phyloP scores from a whole-genome alignment of 2,329 filamentous ascomycete genomes.

The Corniculantispora saksenae region DNA sequence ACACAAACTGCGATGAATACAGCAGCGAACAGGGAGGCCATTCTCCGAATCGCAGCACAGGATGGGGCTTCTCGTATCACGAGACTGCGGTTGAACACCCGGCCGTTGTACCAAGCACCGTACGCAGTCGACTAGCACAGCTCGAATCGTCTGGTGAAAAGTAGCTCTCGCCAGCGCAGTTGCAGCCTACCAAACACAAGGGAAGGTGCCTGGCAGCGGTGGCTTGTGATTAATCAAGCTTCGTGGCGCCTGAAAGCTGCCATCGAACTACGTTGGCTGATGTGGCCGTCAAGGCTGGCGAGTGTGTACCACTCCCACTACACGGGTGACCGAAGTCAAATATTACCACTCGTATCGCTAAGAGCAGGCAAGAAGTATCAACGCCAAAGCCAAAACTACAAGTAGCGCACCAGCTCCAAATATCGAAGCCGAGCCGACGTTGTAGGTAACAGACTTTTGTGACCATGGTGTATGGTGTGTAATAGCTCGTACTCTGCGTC shows the following conservation, averaged over 20 bases:
- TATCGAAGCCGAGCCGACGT: too few relatives aligned
- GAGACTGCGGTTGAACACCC: background rate
- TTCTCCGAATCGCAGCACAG: background rate
- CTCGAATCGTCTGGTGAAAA: too few relatives aligned
- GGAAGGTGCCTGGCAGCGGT: background rate
- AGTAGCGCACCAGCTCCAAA: too few relatives aligned
- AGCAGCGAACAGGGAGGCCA: background rate
- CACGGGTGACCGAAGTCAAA: background rate
- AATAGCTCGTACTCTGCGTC: background rate
- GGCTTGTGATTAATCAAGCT: background rate
- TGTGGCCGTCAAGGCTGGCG: background rate
- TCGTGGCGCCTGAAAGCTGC: background rate
- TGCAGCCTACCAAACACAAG: background rate
- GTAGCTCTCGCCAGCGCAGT: too few relatives aligned
- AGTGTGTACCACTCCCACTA: background rate
- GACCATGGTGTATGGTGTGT: background rate
- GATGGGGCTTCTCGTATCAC: background rate
- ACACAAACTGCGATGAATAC: background rate
- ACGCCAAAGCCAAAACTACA: too few relatives aligned
- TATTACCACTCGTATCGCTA: too few relatives aligned
- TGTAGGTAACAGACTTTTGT: too few relatives aligned
- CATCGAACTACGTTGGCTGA: background rate
- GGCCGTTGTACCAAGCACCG: background rate
- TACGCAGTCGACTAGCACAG: background rate
- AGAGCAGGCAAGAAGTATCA: too few relatives aligned